phyloP scores from a whole-genome alignment of 805 yeast genomes.

The Yamadazyma olivae region DNA sequence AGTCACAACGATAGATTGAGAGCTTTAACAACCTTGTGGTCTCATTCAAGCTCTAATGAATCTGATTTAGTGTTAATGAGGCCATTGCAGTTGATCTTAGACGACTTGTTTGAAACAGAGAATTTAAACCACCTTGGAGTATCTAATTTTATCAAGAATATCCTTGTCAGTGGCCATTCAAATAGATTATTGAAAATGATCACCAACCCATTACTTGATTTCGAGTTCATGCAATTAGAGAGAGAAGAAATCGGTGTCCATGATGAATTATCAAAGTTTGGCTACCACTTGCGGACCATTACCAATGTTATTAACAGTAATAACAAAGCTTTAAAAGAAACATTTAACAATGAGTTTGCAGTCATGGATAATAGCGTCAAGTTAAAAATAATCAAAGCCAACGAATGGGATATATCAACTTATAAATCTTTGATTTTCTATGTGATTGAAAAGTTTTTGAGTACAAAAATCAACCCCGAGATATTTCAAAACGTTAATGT shows the following conservation, averaged over 20 bases:
- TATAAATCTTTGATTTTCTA: slow-evolving; percentile 55
- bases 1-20: slow-evolving; percentile 36
- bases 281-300: slow-evolving; percentile 58
- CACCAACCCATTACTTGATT: slow-evolving; percentile 50
- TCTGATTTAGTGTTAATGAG: slow-evolving; percentile 48
- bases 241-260: slow-evolving; percentile 26
- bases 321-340: slow-evolving; percentile 38
- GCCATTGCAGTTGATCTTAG: slow-evolving; percentile 68
- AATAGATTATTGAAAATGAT: slow-evolving; percentile 60
- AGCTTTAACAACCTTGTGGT: slow-evolving; percentile 72
- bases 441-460: slow-evolving; percentile 46
- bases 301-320: slow-evolving; percentile 50
- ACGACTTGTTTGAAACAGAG: slow-evolving; percentile 44
- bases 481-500: slow-evolving; percentile 16
- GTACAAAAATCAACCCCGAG: slow-evolving; percentile 18
- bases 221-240: slow-evolving; percentile 30
- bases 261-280: slow-evolving; percentile 62
- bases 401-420: slow-evolving; percentile 53
- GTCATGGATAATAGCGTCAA: slow-evolving; percentile 47
- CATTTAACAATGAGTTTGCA: slow-evolving; percentile 57
- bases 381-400: slow-evolving; percentile 37
- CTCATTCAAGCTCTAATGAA: slow-evolving; percentile 58
- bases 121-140: slow-evolving; percentile 9
- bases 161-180: slow-evolving; percentile 47
- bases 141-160: slow-evolving; percentile 11